These are phyloP conservation scores for Scutellaria baicalensis DNA, from an alignment of 257 asterid species.

Conservation along the genomic window DNA sequence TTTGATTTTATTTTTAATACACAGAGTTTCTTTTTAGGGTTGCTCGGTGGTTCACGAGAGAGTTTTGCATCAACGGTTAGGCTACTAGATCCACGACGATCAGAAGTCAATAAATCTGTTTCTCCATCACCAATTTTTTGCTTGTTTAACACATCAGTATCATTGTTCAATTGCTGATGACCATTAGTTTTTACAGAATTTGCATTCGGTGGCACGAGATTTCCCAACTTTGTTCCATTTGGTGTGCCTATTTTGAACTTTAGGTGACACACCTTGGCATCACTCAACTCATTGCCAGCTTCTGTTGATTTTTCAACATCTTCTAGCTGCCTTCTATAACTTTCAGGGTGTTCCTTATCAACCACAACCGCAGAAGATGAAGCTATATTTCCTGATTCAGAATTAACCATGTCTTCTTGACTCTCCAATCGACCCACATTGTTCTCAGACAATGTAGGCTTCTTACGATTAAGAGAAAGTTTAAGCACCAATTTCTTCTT, in stretches of 20 bases:
- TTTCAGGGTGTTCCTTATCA: slow-evolving; percentile 30
- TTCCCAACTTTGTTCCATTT: slow-evolving; percentile 24
- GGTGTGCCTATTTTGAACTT: slow-evolving; percentile 44
- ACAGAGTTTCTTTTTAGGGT: slow-evolving; percentile 40
- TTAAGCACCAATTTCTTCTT: slow-evolving; percentile 64
- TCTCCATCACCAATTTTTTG: slow-evolving; percentile 22
- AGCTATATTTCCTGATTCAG: slow-evolving; percentile 22
- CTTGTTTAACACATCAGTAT: slow-evolving; percentile 19
- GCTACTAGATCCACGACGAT: slow-evolving; percentile 22
- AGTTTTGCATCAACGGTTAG: slow-evolving; percentile 15
- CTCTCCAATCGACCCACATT: slow-evolving; percentile 22
- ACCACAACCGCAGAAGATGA: slow-evolving; percentile 34
- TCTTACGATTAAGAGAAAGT: slow-evolving; percentile 44
- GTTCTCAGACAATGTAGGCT: slow-evolving; percentile 33
- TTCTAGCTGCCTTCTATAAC: slow-evolving; percentile 14
- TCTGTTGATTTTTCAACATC: slow-evolving; percentile 27
- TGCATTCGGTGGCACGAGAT: slow-evolving; percentile 17
- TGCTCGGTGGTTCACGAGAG: slow-evolving; percentile 25
- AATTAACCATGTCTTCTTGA: slow-evolving; percentile 27
- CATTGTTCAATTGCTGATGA: slow-evolving; percentile 22
- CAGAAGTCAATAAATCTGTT: slow-evolving; percentile 25
- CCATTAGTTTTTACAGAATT: slow-evolving; percentile 17
- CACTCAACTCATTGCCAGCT: slow-evolving; percentile 24
- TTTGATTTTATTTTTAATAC: slow-evolving; percentile 53
- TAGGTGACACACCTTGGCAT: slow-evolving; percentile 24